Evolutionary conservation across 176 grass and related monocot genomes (phyloP).

Genomic region (Avena sativa): DNA sequence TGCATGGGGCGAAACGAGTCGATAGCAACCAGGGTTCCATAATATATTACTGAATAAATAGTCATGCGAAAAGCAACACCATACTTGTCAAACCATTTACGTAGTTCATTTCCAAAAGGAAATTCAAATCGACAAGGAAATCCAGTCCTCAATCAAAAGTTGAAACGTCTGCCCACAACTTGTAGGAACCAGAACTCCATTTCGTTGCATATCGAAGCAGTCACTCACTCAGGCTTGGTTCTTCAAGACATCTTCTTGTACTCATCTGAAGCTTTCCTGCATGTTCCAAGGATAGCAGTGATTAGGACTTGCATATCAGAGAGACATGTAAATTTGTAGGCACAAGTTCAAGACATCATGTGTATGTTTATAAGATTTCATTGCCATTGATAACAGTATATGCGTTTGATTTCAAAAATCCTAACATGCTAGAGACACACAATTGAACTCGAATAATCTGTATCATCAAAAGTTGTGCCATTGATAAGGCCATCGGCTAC

Average conservation of each 20-base stretch:
- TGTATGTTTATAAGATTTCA: neutral
- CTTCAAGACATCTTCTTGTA: neutral
- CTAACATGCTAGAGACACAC: neutral
- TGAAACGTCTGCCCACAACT: neutral
- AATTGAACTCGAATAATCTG: neutral
- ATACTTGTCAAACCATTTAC: neutral
- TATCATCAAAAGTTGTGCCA: neutral
- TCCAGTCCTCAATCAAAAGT: neutral
- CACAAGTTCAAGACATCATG: neutral
- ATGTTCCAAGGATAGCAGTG: neutral
- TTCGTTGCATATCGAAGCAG: neutral
- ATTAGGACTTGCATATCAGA: neutral
- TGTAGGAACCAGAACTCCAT: neutral
- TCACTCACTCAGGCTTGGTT: neutral
- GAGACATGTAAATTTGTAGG: neutral
- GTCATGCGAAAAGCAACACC: neutral
- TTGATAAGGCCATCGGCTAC: neutral
- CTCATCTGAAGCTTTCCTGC: slow-evolving; percentile 11
- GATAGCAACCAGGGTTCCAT: neutral
- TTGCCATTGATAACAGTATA: neutral
- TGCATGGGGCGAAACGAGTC: neutral
- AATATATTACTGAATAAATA: neutral
- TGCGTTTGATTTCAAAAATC: neutral
- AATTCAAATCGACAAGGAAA: neutral
- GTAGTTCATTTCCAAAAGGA: neutral